Evolutionary conservation across 352 stramenopile genomes (phyloP), one percentile per base, ranked within the genome.

Genomic region (Phytophthora sojae): DNA sequence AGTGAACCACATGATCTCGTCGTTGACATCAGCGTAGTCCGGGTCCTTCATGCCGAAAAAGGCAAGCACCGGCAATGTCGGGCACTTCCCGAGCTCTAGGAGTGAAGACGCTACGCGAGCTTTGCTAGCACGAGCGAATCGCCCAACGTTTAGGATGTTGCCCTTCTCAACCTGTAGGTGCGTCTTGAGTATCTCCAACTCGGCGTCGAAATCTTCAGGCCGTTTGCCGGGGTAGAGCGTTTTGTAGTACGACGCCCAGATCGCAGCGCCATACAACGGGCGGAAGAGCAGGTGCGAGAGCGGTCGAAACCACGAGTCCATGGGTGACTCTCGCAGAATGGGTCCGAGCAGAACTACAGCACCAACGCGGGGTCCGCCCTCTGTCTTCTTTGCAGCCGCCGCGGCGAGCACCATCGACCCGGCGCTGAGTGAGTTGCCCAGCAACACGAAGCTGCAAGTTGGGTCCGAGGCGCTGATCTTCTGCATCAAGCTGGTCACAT

Each of bases 231-330:
- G 70, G 49, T 66, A 85, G 14, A 85, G 68, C 14, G 62, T 76
- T 37, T 73, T 79, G 75, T 85, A 85, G 64, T 82, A 85, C n/a
- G 15, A 49, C n/a, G 67, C 35, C 71, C 75, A 85, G 45, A 77
- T 4, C 5, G 42, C 65, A 6, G 62, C 59, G 26, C 71, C 77
- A 30, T 77, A 85, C 29, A 82, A 42, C 12, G 61, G 32, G 26
- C 64, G 63, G 57, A 84, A 80, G 4, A 84, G 50, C 52, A 84
- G 30, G 26, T 77, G 71, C 15, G 77, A 75, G 12, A 85, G 61
- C 44, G 69, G 58, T 19, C 64, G 71, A 37, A 84, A 79, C 64
- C 72, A 78, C 1, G 51, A 42, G 21, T 79, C 72, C 29, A 76
- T 71, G 0, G 73, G 37, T 2, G 63, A 69, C 32, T 82, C 65